Conservation (phyloP, 2,329 filamentous ascomycete genomes). For the Zymoseptoria brevis region DNA sequence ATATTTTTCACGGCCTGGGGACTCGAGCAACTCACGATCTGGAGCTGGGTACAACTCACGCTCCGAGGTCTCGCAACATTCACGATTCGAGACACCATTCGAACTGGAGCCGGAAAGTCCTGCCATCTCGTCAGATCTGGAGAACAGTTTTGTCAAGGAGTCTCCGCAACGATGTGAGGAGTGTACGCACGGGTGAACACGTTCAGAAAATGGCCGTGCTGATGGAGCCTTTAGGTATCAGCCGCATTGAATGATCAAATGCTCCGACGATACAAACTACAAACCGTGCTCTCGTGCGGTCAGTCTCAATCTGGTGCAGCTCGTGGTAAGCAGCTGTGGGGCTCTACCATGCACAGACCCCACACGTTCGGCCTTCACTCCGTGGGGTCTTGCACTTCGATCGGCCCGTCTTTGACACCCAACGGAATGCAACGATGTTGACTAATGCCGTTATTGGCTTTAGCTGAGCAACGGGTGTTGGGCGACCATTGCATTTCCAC, state of each 20-base stretch:
- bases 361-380: neutral
- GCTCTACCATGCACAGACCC: neutral
- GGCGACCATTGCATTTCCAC: neutral
- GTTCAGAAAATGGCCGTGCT: neutral
- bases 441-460: neutral
- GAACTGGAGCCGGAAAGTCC: no score
- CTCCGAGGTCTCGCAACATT: no score
- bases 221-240: no score
- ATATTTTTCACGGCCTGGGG: neutral
- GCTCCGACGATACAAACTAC: no score
- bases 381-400: neutral
- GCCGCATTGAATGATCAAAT: no score
- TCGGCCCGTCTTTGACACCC: neutral
- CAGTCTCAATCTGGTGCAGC: neutral
- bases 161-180: no score
- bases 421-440: neutral
- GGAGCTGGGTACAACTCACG: neutral
- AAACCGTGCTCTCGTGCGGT: neutral
- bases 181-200: neutral
- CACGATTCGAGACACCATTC: no score
- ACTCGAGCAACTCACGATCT: neutral
- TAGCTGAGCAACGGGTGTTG: neutral
- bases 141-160: no score
- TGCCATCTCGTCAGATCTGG: no score
- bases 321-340: neutral